These are phyloP conservation scores for Phoma sp. DNA, from an alignment of 2,329 filamentous ascomycete genomes.

Conservation along the genomic window DNA sequence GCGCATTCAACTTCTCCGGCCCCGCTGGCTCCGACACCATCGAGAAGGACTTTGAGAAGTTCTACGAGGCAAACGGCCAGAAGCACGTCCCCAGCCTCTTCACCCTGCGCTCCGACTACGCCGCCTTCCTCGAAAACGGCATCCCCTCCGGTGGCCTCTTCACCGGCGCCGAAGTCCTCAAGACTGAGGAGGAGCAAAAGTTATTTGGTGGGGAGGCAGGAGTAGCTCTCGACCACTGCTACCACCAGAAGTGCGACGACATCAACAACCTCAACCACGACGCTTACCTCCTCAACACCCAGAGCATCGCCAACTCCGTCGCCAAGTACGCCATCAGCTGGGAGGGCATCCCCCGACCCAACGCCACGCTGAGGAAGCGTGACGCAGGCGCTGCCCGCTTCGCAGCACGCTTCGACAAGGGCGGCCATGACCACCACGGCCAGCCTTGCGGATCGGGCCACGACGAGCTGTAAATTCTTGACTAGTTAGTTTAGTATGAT, in stretches of 20 bases:
- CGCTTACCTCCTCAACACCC: conserved; percentile 48
- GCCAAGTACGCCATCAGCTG: conserved; percentile 49
- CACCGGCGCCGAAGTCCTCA: conserved; percentile 51
- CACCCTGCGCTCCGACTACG: conserved; percentile 51
- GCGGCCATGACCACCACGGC: conserved; percentile 37
- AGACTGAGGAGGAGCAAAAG: conserved; percentile 47
- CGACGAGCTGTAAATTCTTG: conserved; percentile 22
- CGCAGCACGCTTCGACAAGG: conserved; percentile 34
- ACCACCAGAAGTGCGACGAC: conserved; percentile 49
- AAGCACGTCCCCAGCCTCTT: conserved; percentile 47
- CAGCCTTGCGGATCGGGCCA: conserved; percentile 35
- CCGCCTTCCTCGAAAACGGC: conserved; percentile 51
- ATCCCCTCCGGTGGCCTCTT: conserved; percentile 51
- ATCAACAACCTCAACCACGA: conserved; percentile 48
- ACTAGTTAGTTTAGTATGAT: conserved; percentile 17
- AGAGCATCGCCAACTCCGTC: conserved; percentile 50
- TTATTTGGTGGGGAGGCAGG: conserved; percentile 50
- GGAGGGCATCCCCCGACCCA: conserved; percentile 44
- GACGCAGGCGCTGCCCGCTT: conserved; percentile 34
- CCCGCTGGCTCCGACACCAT: conserved; percentile 46
- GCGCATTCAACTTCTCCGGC: conserved; percentile 48
- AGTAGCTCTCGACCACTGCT: conserved; percentile 47
- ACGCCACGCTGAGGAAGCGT: conserved; percentile 40
- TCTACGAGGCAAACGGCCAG: conserved; percentile 45
- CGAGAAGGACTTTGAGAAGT: conserved; percentile 46